A percentile compares a stretch with the other conserved stretches of the same genome.
phyloP scores from a whole-genome alignment of 768 basidiomycete species.

The Pulveroboletus ravenelii region DNA sequence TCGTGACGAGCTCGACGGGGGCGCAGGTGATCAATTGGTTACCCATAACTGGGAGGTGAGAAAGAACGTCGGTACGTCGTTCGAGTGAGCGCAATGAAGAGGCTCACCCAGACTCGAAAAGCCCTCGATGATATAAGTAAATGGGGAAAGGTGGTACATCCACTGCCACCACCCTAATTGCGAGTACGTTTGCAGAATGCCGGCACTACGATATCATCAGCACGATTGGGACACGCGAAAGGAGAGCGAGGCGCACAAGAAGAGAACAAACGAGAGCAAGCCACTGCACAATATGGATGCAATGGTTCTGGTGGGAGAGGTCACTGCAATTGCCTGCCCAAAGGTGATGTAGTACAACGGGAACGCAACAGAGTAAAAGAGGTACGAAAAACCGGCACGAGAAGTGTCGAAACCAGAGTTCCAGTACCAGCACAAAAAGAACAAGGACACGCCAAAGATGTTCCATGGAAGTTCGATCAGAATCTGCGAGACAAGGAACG shows the following conservation, averaged over 20 bases:
- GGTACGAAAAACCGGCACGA: slow-evolving; percentile 39
- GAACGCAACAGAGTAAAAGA: slow-evolving; percentile 35
- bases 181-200: slow-evolving; percentile 25
- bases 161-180: slow-evolving; percentile 32
- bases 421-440: slow-evolving; percentile 49
- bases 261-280: slow-evolving; percentile 38
- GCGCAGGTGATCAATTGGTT: slow-evolving; percentile 44
- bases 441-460: slow-evolving; percentile 35
- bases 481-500: slow-evolving; percentile 50
- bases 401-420: slow-evolving; percentile 36
- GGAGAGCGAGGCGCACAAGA: slow-evolving; percentile 34
- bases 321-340: slow-evolving; percentile 37
- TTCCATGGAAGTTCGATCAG: slow-evolving; percentile 45
- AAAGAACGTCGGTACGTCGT: background rate
- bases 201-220: slow-evolving; percentile 13
- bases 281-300: slow-evolving; percentile 37
- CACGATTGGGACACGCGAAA: background rate
- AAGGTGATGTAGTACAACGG: slow-evolving; percentile 44
- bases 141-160: slow-evolving; percentile 39
- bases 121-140: slow-evolving; percentile 48
- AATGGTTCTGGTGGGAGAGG: slow-evolving; percentile 38
- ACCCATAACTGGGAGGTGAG: slow-evolving; percentile 35
- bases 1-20: slow-evolving; percentile 43
- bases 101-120: background rate
- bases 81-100: background rate